These are phyloP conservation scores for Tephrocybe sp. DNA, from an alignment of 768 basidiomycete species.

Conservation along the genomic window DNA sequence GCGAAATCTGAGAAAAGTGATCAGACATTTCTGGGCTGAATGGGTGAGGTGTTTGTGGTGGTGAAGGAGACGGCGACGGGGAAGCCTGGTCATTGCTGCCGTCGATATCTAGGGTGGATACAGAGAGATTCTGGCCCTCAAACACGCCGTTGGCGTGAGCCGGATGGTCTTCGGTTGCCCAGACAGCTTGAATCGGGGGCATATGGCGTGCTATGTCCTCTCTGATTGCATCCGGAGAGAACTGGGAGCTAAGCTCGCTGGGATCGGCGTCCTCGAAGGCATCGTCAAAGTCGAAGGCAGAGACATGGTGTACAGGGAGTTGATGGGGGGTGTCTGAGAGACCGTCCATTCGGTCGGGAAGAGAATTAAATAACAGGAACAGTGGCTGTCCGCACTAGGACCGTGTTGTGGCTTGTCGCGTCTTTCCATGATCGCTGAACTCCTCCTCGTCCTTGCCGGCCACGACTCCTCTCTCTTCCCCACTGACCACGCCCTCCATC, in stretches of 20 bases:
- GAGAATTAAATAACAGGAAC: background rate
- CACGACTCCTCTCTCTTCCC: constrained; percentile 86
- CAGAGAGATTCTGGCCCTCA: constrained; percentile 40
- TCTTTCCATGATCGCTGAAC: constrained; percentile 73
- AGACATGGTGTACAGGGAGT: constrained; percentile 21
- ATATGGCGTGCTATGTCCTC: constrained; percentile 57
- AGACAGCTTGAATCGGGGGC: constrained; percentile 31
- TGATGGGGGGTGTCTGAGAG: constrained; percentile 10
- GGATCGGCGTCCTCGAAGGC: constrained; percentile 66
- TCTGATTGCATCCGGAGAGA: constrained; percentile 62
- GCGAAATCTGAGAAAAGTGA: constrained; percentile 40
- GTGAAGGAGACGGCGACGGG: constrained; percentile 20
- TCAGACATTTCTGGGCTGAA: constrained; percentile 26
- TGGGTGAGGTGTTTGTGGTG: constrained; percentile 21
- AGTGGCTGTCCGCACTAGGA: constrained; percentile 10
- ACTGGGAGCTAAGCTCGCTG: constrained; percentile 46
- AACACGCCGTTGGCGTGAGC: constrained; percentile 34
- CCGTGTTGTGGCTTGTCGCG: constrained; percentile 5
- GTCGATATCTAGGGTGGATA: constrained; percentile 61
- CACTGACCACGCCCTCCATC: constrained; percentile 53
- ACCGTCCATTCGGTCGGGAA: constrained; percentile 13
- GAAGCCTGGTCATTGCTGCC: constrained; percentile 26
- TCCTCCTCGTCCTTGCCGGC: constrained; percentile 83
- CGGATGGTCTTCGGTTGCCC: constrained; percentile 27
- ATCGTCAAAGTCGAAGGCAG: constrained; percentile 56